Conservation (phyloP, 2,329 filamentous ascomycete species). For the Pseudogymnoascus sp. region DNA sequence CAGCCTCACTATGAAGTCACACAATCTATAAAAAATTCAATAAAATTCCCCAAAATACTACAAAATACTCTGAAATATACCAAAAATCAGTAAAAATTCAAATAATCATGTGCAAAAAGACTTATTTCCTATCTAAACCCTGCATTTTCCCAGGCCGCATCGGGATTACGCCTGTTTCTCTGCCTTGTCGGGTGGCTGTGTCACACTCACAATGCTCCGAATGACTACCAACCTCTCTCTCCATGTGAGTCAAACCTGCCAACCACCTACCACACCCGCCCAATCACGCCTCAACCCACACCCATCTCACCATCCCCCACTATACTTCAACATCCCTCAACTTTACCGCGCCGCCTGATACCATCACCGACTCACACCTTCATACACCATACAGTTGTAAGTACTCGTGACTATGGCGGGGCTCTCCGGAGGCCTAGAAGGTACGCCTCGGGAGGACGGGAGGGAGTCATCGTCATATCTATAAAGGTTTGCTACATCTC, state of each 20-base stretch:
- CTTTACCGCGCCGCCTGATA: neutral
- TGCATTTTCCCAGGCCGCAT: neutral
- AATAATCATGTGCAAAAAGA: conserved; percentile 2
- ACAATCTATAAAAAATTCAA: neutral
- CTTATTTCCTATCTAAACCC: neutral
- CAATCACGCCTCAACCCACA: neutral
- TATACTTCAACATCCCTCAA: neutral
- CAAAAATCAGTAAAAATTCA: neutral
- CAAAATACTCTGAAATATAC: neutral
- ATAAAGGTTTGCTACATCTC: conserved; percentile 6
- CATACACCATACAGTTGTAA: neutral
- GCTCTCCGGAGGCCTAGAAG: neutral
- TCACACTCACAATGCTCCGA: neutral
- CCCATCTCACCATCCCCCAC: neutral
- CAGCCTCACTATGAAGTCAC: neutral
- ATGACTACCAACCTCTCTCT: neutral
- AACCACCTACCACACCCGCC: neutral
- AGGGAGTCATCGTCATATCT: neutral
- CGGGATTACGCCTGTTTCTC: neutral
- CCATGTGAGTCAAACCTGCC: conserved; percentile 1
- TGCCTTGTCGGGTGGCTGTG: conserved; percentile 3
- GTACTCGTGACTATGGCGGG: neutral
- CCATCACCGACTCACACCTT: conserved; percentile 2
- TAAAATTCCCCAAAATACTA: neutral
- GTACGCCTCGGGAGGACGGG: neutral